phyloP scores from a whole-genome alignment of 164 flowering plant species.

The Houttuynia cordata region DNA sequence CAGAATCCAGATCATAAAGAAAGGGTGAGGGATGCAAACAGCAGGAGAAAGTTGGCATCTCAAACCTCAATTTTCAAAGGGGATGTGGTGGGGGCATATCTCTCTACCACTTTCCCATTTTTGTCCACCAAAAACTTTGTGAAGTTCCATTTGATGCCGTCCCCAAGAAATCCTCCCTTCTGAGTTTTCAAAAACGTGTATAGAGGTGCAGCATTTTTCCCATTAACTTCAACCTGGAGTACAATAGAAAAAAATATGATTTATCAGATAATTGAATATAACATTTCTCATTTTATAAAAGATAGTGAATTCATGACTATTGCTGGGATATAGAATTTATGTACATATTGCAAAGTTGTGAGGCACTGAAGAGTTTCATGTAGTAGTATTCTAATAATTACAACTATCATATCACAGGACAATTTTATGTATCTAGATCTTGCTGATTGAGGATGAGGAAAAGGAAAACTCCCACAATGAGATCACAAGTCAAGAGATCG shows the following conservation, averaged over 20 bases:
- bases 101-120: constrained; percentile 65
- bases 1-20: not conserved
- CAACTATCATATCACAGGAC: too few species aligned
- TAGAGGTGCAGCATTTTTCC: constrained; percentile 64
- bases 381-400: too few species aligned
- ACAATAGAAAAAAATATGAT: not conserved
- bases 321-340: too few species aligned
- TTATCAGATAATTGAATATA: not conserved
- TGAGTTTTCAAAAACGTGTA: constrained; percentile 66
- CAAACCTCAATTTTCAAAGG: constrained; percentile 77
- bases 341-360: too few species aligned
- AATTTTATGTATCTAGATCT: too few species aligned
- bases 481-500: too few species aligned
- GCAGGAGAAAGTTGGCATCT: not conserved
- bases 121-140: constrained; percentile 83
- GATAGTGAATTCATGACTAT: not conserved
- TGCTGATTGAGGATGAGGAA: too few species aligned
- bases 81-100: constrained; percentile 73
- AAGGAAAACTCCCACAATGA: too few species aligned
- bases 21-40: not conserved
- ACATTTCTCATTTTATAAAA: too few species aligned
- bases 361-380: not conserved
- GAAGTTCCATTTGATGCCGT: constrained; percentile 91
- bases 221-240: constrained; percentile 74
- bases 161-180: constrained; percentile 59